Conservation (phyloP, 306 rosid species). For the Lupinus albus region DNA sequence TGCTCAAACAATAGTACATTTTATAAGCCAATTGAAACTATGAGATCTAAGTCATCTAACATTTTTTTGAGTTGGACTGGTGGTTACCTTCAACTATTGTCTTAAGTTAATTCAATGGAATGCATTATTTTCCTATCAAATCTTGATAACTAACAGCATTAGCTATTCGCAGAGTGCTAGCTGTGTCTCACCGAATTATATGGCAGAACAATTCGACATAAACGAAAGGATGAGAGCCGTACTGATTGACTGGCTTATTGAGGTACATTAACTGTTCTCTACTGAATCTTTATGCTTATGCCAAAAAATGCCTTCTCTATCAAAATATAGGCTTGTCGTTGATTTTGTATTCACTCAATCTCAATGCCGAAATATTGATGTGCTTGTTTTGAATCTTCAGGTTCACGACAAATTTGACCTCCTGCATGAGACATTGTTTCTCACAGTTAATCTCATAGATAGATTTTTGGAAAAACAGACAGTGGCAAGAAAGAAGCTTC, state of each 20-base stretch:
- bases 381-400: constrained; percentile 49
- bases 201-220: constrained; percentile 77
- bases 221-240: constrained; percentile 95
- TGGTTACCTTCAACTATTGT: no score
- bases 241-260: constrained; percentile 94
- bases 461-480: constrained; percentile 69
- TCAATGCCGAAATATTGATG: background rate
- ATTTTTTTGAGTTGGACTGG: constrained; percentile 4
- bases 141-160: constrained; percentile 34
- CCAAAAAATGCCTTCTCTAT: constrained; percentile 3
- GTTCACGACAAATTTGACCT: constrained; percentile 95
- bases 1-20: no score
- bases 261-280: constrained; percentile 53
- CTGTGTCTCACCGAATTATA: constrained; percentile 69
- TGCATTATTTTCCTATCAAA: background rate
- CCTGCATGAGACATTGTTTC: constrained; percentile 89
- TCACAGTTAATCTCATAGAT: constrained; percentile 76
- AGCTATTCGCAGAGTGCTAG: constrained; percentile 56
- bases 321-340: background rate
- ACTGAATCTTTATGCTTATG: no score
- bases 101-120: no score
- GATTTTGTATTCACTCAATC: background rate
- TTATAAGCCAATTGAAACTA: no score
- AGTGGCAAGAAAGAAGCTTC: constrained; percentile 88
- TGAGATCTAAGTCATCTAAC: constrained; percentile 15